Base-by-base conservation (phyloP, 2,329 filamentous ascomycete species). In the Colletotrichum sp. region DNA sequence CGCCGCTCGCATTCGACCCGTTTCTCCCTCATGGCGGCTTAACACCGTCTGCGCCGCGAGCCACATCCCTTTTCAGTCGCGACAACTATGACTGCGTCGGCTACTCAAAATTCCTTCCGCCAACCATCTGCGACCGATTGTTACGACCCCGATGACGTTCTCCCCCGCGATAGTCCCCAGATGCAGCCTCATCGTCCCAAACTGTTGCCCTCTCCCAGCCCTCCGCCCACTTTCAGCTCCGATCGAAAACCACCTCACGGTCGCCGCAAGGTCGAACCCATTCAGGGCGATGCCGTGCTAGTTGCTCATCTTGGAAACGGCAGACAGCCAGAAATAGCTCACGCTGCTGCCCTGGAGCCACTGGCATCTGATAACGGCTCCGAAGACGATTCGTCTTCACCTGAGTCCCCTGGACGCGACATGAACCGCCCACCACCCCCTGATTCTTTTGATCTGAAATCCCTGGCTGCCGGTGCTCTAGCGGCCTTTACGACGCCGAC, bases 271-370 rank as follows among this genome's bases (percentile, higher is more conserved):
- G 85, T 89, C 77, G 87, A 84, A 78, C 87, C 90, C 57, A 91
- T 86, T 80, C 90, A 90, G 81, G 91, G 90, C 80, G 92, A 94
- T 89, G 91, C 88, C 79, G 92, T 95, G 78, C 88, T 96, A 83
- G 89, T 96, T 78, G 85, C 87, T 73, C 88, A 89, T 83, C 89
- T 96, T 86, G 91, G 87, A 79, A 90, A 88, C 81, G 91, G 92
- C 80, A 92, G 92, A 81, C 88, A 88, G 79, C 92, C 90, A 67
- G 92, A 95, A 67, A 90, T 95, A 81, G 92, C 93, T 74, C 86
- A 85, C 78, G 82, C 85, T 81, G 93, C 91, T 73, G 90, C 88
- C 78, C 85, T 86, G 77, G 82, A 88, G 78, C 88, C 90, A 26
- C 86, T 94, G 64, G 87, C 88, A 26, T 83, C 78, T 73, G 70